Evolutionary conservation across 176 grass and related monocot species (phyloP), one percentile per base, ranked within the genome.

Genomic region (Aegilops sharonensis): DNA sequence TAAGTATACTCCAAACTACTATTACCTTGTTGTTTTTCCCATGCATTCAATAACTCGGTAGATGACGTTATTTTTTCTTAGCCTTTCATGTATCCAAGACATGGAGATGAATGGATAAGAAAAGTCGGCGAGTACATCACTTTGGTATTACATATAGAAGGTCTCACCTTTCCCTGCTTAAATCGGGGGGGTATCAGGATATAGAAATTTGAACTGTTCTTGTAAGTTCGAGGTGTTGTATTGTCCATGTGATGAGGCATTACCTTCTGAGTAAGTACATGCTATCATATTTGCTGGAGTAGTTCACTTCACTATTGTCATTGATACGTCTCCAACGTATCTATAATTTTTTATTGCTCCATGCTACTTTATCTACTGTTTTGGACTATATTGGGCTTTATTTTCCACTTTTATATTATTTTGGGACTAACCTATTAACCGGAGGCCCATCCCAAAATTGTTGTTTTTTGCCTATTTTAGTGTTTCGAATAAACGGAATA

Each of bases 161-260:
- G 78, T 61, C 74, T 92, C n/a, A 76, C 82, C 52, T 37, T 87
- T 43, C 40, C 79, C 24, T 88, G 20, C 47, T 83, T 95, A 20
- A 92, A 73, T 77, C 84, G 1, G 87, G 54, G 93, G 75, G 48
- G 14, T 52, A 52, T 17, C 14, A 17, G 13, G 48, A 17, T 95
- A 98, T 92, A 84, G 90, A 71, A 92, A 75, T 50, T 70, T 95
- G 75, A 84, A 80, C 66, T 54, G 72, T 34, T 92, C 87, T 79
- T 61, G 66, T 69, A 98, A 98, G 80, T 81, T 92, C 18, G 32
- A 39, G 40, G 63, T 98, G 67, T 39, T 98, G 30, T 95, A 95
- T 89, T 86, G 88, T 79, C 82, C 94, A 1, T 98, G 92, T 76
- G 90, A 94, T 80, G 86, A 89, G 72, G 81, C 84, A 71, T 90